These are phyloP conservation scores for Trametes cingulata DNA, from an alignment of 768 basidiomycete species.

Conservation along the genomic window DNA sequence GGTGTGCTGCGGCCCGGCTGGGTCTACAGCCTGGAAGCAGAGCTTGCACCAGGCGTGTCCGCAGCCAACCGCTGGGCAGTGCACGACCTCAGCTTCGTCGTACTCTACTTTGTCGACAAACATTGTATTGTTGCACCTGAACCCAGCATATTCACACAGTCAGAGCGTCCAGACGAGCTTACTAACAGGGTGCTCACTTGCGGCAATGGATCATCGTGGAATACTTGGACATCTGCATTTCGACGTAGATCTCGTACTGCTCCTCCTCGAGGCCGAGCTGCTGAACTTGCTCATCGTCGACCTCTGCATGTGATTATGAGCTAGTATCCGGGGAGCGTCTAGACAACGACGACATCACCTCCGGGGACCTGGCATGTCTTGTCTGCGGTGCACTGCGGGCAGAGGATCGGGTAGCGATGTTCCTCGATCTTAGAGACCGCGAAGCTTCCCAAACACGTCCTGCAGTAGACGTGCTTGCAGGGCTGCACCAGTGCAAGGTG, in stretches of 20 bases:
- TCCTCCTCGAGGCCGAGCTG: constrained; percentile 47
- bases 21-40: constrained; percentile 46
- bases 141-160: not conserved
- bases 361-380: constrained; percentile 28
- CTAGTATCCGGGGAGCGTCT: not conserved
- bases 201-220: constrained; percentile 51
- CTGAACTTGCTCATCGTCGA: constrained; percentile 43
- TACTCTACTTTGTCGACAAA: constrained; percentile 55
- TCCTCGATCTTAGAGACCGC: constrained; percentile 49
- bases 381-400: constrained; percentile 53
- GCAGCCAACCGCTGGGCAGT: constrained; percentile 52
- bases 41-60: constrained; percentile 59
- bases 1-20: constrained; percentile 46
- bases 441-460: constrained; percentile 48
- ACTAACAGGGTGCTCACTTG: constrained; percentile 37
- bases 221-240: constrained; percentile 47
- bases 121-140: constrained; percentile 50
- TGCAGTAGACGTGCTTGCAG: constrained; percentile 58
- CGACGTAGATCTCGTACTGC: constrained; percentile 43
- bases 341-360: constrained; percentile 29
- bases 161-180: too few relatives aligned
- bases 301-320: constrained; percentile 30
- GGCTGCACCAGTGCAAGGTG: constrained; percentile 41
- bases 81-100: constrained; percentile 39
- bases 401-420: constrained; percentile 58